Evolutionary conservation across 306 rosid genomes (phyloP).

Genomic region (Fagus sylvatica): DNA sequence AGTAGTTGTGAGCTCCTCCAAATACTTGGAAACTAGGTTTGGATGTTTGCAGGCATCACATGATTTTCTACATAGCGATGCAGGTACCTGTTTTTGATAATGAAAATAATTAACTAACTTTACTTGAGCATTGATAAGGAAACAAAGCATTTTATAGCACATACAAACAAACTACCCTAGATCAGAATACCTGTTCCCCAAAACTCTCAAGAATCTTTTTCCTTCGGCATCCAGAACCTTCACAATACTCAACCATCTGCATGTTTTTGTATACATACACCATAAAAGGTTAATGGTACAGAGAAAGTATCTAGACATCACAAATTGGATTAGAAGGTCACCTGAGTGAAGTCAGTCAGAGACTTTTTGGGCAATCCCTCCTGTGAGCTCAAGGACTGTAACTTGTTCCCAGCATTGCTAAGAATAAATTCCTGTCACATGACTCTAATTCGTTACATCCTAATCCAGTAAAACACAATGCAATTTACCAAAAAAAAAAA

Average conservation of each 20-base stretch:
- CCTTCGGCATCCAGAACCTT: slow-evolving; percentile 89
- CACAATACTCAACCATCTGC: slow-evolving; percentile 95
- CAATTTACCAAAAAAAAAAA: not conserved
- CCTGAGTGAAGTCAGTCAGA: slow-evolving; percentile 73
- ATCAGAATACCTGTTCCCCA: slow-evolving; percentile 75
- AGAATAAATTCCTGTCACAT: slow-evolving; percentile 77
- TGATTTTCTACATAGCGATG: slow-evolving; percentile 72
- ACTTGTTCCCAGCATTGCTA: slow-evolving; percentile 55
- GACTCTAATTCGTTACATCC: slow-evolving; percentile 18
- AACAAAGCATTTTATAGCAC: slow-evolving; percentile 8
- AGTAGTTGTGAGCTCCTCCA: slow-evolving; percentile 63
- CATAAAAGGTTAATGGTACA: slow-evolving; percentile 20
- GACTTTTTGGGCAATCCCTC: slow-evolving; percentile 63
- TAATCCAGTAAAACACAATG: slow-evolving; percentile 10
- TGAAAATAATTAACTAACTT: slow-evolving; percentile 22
- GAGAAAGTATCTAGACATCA: slow-evolving; percentile 14
- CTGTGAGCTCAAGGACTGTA: slow-evolving; percentile 53
- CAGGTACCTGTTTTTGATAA: slow-evolving; percentile 55
- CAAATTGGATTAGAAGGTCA: slow-evolving; percentile 32
- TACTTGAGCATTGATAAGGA: slow-evolving; percentile 18
- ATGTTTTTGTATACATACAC: slow-evolving; percentile 22
- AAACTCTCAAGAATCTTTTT: slow-evolving; percentile 81
- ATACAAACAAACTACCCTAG: slow-evolving; percentile 15
- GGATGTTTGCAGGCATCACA: slow-evolving; percentile 94
- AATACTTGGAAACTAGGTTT: slow-evolving; percentile 57